Conservation (phyloP, 768 basidiomycete species). For the Albatrellus ellisii region DNA sequence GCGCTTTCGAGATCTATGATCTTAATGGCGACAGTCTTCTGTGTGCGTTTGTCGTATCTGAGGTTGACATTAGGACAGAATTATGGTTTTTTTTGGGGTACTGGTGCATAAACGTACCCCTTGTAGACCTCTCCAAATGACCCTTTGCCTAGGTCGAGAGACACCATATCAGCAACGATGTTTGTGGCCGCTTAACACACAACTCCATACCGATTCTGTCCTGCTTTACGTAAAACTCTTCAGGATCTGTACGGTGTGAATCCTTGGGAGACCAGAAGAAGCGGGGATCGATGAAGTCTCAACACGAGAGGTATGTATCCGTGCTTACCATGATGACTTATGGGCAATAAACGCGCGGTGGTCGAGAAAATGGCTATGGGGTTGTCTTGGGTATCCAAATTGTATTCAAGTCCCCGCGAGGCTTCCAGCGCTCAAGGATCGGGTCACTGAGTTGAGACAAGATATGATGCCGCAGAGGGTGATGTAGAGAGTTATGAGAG, state of each 20-base stretch:
- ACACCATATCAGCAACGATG: slow-evolving; percentile 7
- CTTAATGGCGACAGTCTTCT: slow-evolving; percentile 97
- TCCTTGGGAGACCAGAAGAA: slow-evolving; percentile 30
- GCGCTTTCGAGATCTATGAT: slow-evolving; percentile 98
- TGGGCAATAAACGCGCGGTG: not conserved
- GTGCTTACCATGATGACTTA: not conserved
- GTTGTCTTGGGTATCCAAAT: not conserved
- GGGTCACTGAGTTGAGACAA: too few species aligned
- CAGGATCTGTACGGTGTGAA: slow-evolving; percentile 72
- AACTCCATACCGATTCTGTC: slow-evolving; percentile 75
- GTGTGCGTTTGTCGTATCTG: slow-evolving; percentile 91
- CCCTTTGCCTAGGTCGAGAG: slow-evolving; percentile 65
- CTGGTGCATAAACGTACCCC: slow-evolving; percentile 43
- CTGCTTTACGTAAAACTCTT: slow-evolving; percentile 94
- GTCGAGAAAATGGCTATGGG: not conserved
- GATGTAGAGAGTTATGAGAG: too few species aligned
- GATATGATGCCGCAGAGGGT: too few species aligned
- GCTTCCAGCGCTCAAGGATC: too few species aligned
- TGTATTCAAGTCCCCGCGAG: not conserved
- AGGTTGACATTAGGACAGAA: slow-evolving; percentile 6
- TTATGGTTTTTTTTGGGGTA: slow-evolving; percentile 1
- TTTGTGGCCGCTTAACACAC: slow-evolving; percentile 7
- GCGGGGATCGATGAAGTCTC: not conserved
- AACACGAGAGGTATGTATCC: not conserved
- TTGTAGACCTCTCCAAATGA: slow-evolving; percentile 99